These are phyloP conservation scores for Mesembryanthemum crystallinum DNA, from an alignment of 148 eudicot species.

Conservation along the genomic window DNA sequence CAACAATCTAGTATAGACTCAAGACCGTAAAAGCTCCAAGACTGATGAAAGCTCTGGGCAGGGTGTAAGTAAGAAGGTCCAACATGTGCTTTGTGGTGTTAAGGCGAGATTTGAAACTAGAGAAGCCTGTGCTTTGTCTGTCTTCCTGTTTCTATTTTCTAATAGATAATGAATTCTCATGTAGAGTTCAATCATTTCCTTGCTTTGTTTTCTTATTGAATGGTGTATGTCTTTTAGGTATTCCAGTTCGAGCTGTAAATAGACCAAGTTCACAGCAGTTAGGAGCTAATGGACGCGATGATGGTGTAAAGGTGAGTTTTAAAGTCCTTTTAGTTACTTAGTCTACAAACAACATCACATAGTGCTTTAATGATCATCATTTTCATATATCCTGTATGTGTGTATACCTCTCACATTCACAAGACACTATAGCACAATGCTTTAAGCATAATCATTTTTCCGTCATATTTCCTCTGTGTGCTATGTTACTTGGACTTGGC, in stretches of 20 bases:
- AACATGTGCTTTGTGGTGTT: not conserved
- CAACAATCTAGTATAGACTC: not conserved
- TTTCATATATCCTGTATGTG: not conserved
- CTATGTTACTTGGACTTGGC: no score
- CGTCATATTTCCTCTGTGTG: not conserved
- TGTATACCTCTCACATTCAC: not conserved
- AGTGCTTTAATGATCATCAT: not conserved
- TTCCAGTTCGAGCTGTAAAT: slow-evolving; percentile 60
- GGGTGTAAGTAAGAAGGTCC: not conserved
- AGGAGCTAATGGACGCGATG: slow-evolving; percentile 96
- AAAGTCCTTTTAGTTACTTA: slow-evolving; percentile 2
- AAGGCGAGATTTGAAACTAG: not conserved
- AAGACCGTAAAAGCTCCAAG: not conserved
- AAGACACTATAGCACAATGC: not conserved
- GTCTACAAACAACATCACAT: not conserved
- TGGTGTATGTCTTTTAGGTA: slow-evolving; percentile 39
- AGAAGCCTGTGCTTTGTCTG: not conserved
- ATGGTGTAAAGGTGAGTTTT: slow-evolving; percentile 78
- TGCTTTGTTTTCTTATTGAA: slow-evolving; percentile 5
- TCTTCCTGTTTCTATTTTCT: not conserved
- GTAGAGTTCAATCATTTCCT: not conserved
- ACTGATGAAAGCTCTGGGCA: not conserved
- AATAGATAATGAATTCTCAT: not conserved
- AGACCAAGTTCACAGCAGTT: slow-evolving; percentile 82
- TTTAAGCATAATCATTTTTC: no score